Evolutionary conservation across 805 yeast species (phyloP).

Genomic region (Isabelozyma pseudorhagii): DNA sequence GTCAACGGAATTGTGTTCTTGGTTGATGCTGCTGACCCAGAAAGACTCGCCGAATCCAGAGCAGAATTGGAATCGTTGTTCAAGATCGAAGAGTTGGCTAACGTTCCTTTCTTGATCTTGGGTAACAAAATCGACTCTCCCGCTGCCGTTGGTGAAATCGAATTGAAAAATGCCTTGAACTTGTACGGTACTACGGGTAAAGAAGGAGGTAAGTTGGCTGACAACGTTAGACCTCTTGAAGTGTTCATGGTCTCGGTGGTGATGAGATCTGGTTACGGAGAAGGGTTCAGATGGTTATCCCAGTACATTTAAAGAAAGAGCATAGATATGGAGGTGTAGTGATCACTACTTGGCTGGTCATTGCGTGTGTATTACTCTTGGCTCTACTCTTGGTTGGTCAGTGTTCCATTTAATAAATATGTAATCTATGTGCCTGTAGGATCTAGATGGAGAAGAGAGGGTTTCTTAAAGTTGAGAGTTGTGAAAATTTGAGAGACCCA

Average conservation of each 20-base stretch:
- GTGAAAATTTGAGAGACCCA: no score
- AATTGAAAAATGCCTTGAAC: slow-evolving; percentile 86
- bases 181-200: slow-evolving; percentile 85
- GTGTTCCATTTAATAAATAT: no score
- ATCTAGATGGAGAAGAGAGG: no score
- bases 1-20: slow-evolving; percentile 95
- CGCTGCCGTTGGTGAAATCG: slow-evolving; percentile 91
- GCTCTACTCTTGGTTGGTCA: no score
- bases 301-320: slow-evolving; percentile 67
- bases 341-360: no score
- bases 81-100: slow-evolving; percentile 83
- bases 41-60: slow-evolving; percentile 90
- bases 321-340: neutral
- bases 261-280: slow-evolving; percentile 98
- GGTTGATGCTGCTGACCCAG: slow-evolving; percentile 96
- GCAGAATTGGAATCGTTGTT: slow-evolving; percentile 92
- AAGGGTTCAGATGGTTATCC: slow-evolving; percentile 97
- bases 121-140: slow-evolving; percentile 97
- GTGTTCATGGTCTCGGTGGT: slow-evolving; percentile 97
- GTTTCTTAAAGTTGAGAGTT: no score
- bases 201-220: slow-evolving; percentile 59
- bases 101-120: slow-evolving; percentile 88
- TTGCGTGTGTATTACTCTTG: no score
- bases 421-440: no score
- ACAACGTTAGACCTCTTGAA: slow-evolving; percentile 87